Percentiles rank a stretch among this genome's conserved stretches.
These are phyloP conservation scores for Aaosphaeria pasadenensis DNA, from an alignment of 2,329 filamentous ascomycete genomes.

Conservation along the genomic window DNA sequence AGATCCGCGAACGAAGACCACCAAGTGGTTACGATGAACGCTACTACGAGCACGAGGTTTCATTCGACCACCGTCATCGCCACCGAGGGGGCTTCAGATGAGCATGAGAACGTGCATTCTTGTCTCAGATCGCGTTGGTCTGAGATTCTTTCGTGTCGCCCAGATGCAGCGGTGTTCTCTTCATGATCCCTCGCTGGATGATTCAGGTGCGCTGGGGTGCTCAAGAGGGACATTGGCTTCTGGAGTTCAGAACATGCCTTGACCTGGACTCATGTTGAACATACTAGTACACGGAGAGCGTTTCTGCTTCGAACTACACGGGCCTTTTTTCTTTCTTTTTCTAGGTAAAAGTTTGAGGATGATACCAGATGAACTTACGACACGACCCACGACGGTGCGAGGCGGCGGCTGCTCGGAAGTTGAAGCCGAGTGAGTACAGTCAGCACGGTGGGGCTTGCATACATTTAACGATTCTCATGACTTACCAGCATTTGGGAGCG, in stretches of 20 bases:
- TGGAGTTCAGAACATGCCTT: no score
- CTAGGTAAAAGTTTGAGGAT: conserved; percentile 22
- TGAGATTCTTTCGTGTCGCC: no score
- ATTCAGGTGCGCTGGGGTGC: no score
- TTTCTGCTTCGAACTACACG: neutral
- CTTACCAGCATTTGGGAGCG: conserved; percentile 11
- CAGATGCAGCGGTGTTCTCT: no score
- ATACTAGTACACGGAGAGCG: no score
- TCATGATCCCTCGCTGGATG: no score
- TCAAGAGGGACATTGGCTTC: no score
- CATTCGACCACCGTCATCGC: conserved; percentile 53
- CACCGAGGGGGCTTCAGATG: conserved; percentile 1
- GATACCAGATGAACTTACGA: conserved; percentile 28
- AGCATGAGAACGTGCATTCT: no score
- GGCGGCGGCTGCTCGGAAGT: neutral
- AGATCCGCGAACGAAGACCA: conserved; percentile 46
- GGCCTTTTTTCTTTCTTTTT: conserved; percentile 3
- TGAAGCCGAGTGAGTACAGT: no score
- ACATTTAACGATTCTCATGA: conserved; percentile 32
- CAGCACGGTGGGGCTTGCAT: conserved; percentile 8
- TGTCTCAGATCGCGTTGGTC: no score
- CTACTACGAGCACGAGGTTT: conserved; percentile 65
- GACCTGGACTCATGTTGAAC: no score
- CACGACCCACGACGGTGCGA: conserved; percentile 15
- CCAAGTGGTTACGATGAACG: conserved; percentile 58